These are phyloP conservation scores for Fusarium sp. DNA, from an alignment of 2,329 filamentous ascomycete genomes.

Conservation along the genomic window DNA sequence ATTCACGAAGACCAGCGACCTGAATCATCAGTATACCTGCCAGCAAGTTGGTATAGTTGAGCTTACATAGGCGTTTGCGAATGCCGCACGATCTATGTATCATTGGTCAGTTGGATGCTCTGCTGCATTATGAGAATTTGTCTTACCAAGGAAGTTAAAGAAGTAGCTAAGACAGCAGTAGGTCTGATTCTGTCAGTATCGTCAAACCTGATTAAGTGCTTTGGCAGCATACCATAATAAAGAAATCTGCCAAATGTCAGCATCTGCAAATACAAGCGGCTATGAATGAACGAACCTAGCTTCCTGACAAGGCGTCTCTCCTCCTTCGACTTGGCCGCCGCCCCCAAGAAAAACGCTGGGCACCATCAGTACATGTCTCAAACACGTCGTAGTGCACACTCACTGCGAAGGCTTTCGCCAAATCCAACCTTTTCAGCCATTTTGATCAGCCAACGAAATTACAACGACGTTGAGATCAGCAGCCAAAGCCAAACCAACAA, in stretches of 20 bases:
- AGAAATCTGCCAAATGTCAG: slow-evolving; percentile 40
- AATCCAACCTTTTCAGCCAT: slow-evolving; percentile 1
- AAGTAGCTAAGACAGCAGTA: slow-evolving; percentile 49
- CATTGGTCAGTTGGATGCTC: neutral
- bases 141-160: slow-evolving; percentile 51
- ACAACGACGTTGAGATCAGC: neutral
- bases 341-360: slow-evolving; percentile 6
- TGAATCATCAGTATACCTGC: no score
- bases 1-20: slow-evolving; percentile 51
- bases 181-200: slow-evolving; percentile 25
- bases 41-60: no score
- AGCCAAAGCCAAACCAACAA: neutral
- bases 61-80: slow-evolving; percentile 52
- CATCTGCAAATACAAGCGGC: rapidly evolving
- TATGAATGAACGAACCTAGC: slow-evolving; percentile 28
- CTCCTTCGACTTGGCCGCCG: slow-evolving; percentile 28
- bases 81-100: slow-evolving; percentile 32
- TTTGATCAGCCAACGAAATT: neutral
- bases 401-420: neutral
- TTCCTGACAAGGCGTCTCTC: slow-evolving; percentile 44
- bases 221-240: slow-evolving; percentile 39
- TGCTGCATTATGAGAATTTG: rapidly evolving
- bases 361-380: neutral
- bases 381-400: neutral
- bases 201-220: rapidly evolving